Percentiles rank a stretch among this genome's conserved stretches.
Evolutionary conservation across 2,329 filamentous ascomycete genomes (phyloP).

Genomic region (Alternaria triticimaculans): DNA sequence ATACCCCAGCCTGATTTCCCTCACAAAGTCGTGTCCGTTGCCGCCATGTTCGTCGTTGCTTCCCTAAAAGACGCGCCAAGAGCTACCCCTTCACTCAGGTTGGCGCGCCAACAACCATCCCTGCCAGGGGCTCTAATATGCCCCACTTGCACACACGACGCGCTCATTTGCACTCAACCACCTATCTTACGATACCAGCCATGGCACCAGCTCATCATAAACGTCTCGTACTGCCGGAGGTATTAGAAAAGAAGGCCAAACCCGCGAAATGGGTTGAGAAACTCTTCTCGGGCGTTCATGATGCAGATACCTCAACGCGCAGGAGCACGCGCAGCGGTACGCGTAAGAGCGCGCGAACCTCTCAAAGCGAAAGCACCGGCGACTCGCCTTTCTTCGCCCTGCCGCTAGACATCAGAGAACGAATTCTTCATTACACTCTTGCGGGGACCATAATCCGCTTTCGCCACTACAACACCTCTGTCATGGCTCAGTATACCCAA

Average conservation of each 20-base stretch:
- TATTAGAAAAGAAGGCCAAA: neutral
- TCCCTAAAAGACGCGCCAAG: neutral
- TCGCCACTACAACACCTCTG: constrained; percentile 2
- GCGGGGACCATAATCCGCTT: neutral
- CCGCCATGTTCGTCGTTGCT: neutral
- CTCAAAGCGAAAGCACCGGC: neutral
- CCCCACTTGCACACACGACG: neutral
- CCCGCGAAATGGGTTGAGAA: neutral
- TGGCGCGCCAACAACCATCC: neutral
- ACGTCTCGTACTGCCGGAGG: neutral
- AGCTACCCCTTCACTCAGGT: neutral
- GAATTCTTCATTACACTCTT: neutral
- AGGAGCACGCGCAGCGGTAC: neutral
- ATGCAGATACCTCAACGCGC: neutral
- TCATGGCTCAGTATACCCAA: neutral
- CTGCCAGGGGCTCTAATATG: neutral
- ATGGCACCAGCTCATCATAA: neutral
- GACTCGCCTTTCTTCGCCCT: neutral
- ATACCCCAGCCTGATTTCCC: too few species aligned
- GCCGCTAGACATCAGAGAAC: neutral
- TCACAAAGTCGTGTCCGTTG: neutral
- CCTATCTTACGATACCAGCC: neutral
- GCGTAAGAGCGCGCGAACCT: neutral
- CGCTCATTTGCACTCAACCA: neutral
- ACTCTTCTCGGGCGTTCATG: neutral